Evolutionary conservation across 2,329 filamentous ascomycete genomes (phyloP), one percentile per base, ranked within the genome.

Genomic region (Xylariaceae sp.): DNA sequence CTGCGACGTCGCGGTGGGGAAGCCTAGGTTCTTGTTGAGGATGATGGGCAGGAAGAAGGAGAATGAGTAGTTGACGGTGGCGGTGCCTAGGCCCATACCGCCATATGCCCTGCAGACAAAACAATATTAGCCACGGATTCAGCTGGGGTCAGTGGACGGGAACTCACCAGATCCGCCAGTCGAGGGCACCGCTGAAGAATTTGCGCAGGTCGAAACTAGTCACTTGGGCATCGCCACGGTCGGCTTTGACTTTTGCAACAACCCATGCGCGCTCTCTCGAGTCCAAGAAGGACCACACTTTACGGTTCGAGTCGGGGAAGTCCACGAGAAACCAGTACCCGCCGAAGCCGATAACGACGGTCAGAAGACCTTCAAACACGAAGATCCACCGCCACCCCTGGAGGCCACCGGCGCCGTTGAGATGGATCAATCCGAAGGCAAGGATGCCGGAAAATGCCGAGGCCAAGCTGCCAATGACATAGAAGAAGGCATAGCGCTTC

Each of bases 11-110:
- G 77, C 84, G 4, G 85, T 73, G 42, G 70, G 74, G 72, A 89
- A 92, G 15, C 81, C 79, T 76, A 92, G 80, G 69, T 75, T 80
- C 22, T 61, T 63, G 53, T 74, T 71, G n/a, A 95, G 80, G 62
- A 94, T 88, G 63, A 92, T 81, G 7, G 89, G 88, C 7, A 92
- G 71, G 66, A 92, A 92, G 70, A 88, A 92, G 1, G 87, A 86
- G 19, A 94, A 80, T 0, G 88, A 83, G 67, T 94, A 94, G 2
- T 80, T 80, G 48, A 88, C 80, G 10, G 87, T 88, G 0, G 88
- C 90, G 2, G 82, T 80, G 68, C 81, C 82, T 72, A 83, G 81
- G 66, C 80, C 81, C 63, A 85, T 76, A 58, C 83, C 63, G 52
- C 77, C 81, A 61, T 84, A 86, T 0, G 70, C 76, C 84, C 84